Conservation (phyloP, 2,329 filamentous ascomycete species). For the Pseudofabraea citricarpa region DNA sequence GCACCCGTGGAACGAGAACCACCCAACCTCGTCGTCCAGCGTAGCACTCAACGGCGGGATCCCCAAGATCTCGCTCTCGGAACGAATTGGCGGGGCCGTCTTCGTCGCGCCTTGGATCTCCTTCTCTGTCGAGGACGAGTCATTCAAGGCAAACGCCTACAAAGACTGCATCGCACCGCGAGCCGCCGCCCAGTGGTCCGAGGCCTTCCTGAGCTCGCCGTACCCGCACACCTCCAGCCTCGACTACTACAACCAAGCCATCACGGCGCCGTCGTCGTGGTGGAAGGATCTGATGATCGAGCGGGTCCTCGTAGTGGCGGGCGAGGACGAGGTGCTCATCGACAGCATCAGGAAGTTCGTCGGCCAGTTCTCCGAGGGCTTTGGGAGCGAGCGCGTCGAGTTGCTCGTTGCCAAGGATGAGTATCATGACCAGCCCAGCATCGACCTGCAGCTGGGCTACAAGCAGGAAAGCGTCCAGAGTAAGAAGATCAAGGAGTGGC, state of each 20-base stretch:
- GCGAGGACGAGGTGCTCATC: slow-evolving; percentile 50
- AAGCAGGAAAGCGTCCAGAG: slow-evolving; percentile 16
- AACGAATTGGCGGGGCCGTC: slow-evolving; percentile 42
- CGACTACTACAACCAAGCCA: slow-evolving; percentile 51
- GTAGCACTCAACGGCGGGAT: slow-evolving; percentile 34
- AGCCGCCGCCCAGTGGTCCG: slow-evolving; percentile 39
- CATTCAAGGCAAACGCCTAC: slow-evolving; percentile 38
- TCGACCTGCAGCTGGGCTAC: slow-evolving; percentile 19
- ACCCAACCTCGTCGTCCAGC: slow-evolving; percentile 51
- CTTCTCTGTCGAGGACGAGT: slow-evolving; percentile 39
- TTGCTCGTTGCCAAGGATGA: slow-evolving; percentile 15
- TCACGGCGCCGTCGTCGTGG: slow-evolving; percentile 44
- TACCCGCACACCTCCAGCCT: slow-evolving; percentile 17
- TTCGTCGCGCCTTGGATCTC: slow-evolving; percentile 55
- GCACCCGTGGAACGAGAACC: slow-evolving; percentile 45
- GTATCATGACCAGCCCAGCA: slow-evolving; percentile 20
- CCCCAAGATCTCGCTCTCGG: slow-evolving; percentile 32
- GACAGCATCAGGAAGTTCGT: slow-evolving; percentile 49
- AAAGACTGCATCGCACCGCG: slow-evolving; percentile 44
- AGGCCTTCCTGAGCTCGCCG: slow-evolving; percentile 38
- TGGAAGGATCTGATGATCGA: slow-evolving; percentile 44
- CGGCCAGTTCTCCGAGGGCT: slow-evolving; percentile 34
- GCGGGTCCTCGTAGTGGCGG: slow-evolving; percentile 47
- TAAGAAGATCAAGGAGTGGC: slow-evolving; percentile 19
- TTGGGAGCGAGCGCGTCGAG: slow-evolving; percentile 14